Evolutionary conservation across 106 monocot genomes (phyloP).

Genomic region (Phalaenopsis aphrodite): DNA sequence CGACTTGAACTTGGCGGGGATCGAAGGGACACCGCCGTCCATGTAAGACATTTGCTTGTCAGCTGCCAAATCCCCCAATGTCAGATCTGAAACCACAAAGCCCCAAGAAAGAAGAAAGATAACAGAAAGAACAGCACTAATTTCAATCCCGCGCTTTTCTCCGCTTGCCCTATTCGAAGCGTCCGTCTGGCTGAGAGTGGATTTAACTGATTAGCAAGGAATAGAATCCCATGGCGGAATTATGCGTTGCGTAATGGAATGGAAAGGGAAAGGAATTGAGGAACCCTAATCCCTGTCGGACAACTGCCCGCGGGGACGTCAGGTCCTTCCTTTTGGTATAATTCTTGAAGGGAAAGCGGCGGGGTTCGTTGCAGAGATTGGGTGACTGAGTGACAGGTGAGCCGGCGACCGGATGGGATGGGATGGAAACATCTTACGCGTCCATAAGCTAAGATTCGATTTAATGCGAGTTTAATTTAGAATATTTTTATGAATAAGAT

Average conservation of each 20-base stretch:
- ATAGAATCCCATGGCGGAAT: neutral
- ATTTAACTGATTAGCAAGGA: neutral
- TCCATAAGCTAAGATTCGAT: too few relatives aligned
- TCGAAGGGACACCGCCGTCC: constrained; percentile 10
- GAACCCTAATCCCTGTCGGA: neutral
- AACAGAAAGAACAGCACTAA: neutral
- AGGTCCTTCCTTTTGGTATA: neutral
- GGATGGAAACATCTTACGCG: neutral
- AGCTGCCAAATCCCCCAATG: neutral
- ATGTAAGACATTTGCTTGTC: neutral
- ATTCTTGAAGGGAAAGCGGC: neutral
- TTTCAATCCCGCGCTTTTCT: neutral
- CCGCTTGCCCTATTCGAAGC: neutral
- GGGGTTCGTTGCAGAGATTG: neutral
- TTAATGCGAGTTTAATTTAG: too few relatives aligned
- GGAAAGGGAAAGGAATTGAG: neutral
- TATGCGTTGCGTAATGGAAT: neutral
- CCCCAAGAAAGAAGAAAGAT: neutral
- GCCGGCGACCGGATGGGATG: neutral
- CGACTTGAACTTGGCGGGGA: constrained; percentile 19
- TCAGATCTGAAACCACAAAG: neutral
- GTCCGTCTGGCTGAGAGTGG: neutral
- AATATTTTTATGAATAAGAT: too few relatives aligned
- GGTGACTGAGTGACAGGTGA: neutral
- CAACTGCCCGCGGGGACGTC: neutral